Percentiles rank a stretch among this genome's conserved stretches.
Conservation (phyloP, 768 basidiomycete genomes). For the Brasilioporus rufonigricans region DNA sequence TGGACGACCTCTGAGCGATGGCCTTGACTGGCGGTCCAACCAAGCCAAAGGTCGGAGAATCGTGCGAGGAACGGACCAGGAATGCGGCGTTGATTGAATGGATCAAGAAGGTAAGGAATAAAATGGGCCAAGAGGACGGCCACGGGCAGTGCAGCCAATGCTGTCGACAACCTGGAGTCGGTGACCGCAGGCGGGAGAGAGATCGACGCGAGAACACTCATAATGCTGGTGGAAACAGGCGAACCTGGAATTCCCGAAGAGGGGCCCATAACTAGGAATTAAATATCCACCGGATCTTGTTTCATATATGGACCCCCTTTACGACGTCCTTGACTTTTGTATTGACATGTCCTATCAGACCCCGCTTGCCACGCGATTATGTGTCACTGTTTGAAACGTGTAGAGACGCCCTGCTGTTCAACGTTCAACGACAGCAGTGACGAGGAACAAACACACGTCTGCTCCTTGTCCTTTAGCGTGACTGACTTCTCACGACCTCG, state of each 20-base stretch:
- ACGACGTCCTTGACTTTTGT: no score
- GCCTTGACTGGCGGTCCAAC: slow-evolving; percentile 59
- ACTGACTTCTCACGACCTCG: no score
- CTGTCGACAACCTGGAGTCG: slow-evolving; percentile 2
- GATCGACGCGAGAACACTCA: slow-evolving; percentile 17
- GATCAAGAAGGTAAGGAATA: slow-evolving; percentile 54
- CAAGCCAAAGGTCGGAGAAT: slow-evolving; percentile 75
- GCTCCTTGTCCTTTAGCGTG: no score
- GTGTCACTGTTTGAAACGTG: no score
- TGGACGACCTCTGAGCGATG: slow-evolving; percentile 78
- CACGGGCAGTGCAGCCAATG: slow-evolving; percentile 14
- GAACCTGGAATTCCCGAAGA: neutral
- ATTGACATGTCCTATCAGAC: no score
- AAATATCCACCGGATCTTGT: neutral
- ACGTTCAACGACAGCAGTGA: no score
- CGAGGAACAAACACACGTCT: no score
- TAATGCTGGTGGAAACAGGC: slow-evolving; percentile 9
- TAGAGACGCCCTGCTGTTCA: no score
- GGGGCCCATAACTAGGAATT: neutral
- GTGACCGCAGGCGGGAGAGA: neutral
- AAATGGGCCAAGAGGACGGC: slow-evolving; percentile 31
- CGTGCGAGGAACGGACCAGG: slow-evolving; percentile 73
- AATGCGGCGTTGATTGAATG: slow-evolving; percentile 54
- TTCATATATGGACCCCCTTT: neutral
- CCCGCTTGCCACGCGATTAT: neutral